Conservation (phyloP, 2,329 filamentous ascomycete species). For the Trichoderma sp. region DNA sequence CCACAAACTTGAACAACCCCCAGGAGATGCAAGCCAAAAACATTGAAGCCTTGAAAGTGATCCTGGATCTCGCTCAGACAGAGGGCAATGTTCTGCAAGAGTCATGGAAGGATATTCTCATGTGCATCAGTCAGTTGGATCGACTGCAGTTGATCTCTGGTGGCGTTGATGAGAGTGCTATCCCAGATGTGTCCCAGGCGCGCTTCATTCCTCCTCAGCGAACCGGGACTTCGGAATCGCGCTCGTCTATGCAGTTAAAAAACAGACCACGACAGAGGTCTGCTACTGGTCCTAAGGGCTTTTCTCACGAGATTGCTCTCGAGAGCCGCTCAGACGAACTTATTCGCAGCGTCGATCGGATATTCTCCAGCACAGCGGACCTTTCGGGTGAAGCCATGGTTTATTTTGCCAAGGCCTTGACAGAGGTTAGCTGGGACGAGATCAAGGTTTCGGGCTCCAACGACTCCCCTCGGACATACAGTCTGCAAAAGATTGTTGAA, state of each 20-base stretch:
- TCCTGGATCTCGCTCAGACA: conserved; percentile 88
- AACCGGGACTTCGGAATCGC: conserved; percentile 56
- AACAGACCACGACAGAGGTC: conserved; percentile 51
- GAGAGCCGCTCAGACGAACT: conserved; percentile 93
- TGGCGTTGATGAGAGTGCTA: conserved; percentile 86
- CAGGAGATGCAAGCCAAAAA: conserved; percentile 96
- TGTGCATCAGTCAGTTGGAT: conserved; percentile 94
- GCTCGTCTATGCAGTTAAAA: conserved; percentile 67
- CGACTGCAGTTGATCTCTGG: conserved; percentile 92
- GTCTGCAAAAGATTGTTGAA: conserved; percentile 95
- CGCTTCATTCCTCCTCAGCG: conserved; percentile 66
- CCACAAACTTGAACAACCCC: conserved; percentile 93
- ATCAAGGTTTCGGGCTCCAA: conserved; percentile 96
- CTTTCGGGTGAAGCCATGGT: conserved; percentile 93
- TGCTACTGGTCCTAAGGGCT: conserved; percentile 62
- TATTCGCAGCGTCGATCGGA: conserved; percentile 87
- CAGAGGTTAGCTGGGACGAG: conserved; percentile 98
- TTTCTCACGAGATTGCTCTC: conserved; percentile 78
- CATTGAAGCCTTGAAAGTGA: conserved; percentile 86
- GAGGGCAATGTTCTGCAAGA: conserved; percentile 87
- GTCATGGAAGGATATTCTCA: conserved; percentile 94
- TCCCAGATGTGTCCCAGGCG: conserved; percentile 88
- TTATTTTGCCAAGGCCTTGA: conserved; percentile 87
- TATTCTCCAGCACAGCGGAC: conserved; percentile 95
- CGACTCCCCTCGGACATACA: conserved; percentile 94